These are phyloP conservation scores for Pterula multifida DNA, from an alignment of 1,284 basidiomycete genomes.

Conservation along the genomic window DNA sequence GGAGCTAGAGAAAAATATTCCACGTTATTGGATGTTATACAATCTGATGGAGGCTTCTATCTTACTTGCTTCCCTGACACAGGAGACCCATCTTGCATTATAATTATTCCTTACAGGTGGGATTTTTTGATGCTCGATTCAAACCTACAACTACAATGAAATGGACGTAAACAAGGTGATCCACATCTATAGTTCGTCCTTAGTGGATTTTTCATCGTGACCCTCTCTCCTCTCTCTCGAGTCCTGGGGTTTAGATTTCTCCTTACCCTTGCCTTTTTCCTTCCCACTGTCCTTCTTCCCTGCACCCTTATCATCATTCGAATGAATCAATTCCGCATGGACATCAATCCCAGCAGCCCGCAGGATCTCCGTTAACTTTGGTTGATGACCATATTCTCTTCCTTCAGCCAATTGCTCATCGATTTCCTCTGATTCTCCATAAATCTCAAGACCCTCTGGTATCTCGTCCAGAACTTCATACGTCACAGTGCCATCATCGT, in stretches of 20 bases:
- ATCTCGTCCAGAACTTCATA: constrained; percentile 45
- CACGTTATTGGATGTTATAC: too few species aligned
- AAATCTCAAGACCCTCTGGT: constrained; percentile 19
- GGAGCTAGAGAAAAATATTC: too few species aligned
- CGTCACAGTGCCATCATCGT: constrained; percentile 40
- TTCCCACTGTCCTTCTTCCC: constrained; percentile 5
- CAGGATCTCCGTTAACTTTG: constrained; percentile 26
- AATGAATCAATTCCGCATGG: constrained; percentile 14
- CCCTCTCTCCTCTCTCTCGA: neutral
- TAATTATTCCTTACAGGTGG: too few species aligned
- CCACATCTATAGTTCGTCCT: constrained; percentile 24
- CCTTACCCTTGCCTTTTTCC: neutral
- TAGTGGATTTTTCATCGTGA: constrained; percentile 8
- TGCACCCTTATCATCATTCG: constrained; percentile 13
- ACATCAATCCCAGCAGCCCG: constrained; percentile 27
- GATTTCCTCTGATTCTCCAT: constrained; percentile 7
- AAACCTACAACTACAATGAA: too few species aligned
- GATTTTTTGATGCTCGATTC: too few species aligned
- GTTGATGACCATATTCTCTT: constrained; percentile 17
- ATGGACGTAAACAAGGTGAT: neutral
- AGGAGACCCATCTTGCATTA: too few species aligned
- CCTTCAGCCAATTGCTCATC: constrained; percentile 15
- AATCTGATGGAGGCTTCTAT: too few species aligned
- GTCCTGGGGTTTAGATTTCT: neutral
- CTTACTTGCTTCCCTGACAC: too few species aligned